Evolutionary conservation across 257 asterid species (phyloP).

Genomic region (Henckelia pumila): DNA sequence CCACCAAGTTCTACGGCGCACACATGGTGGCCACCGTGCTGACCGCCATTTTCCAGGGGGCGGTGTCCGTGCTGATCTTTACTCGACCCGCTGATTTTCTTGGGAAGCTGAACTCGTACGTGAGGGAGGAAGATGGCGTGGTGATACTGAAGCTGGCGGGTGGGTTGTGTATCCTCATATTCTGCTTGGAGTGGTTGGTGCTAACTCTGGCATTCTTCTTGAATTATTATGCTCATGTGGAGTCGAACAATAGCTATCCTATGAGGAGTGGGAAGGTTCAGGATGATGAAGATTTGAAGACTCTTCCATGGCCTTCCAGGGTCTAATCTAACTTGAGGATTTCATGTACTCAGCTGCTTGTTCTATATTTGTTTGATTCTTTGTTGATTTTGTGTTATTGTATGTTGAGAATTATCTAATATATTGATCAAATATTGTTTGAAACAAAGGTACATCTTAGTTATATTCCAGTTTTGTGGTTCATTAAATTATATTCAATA

Average conservation of each 20-base stretch:
- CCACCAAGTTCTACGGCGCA: conserved; percentile 72
- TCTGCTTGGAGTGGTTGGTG: conserved; percentile 88
- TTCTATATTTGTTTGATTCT: not conserved
- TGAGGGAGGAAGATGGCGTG: conserved; percentile 79
- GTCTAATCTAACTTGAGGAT: conserved; percentile 37
- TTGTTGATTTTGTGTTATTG: not conserved
- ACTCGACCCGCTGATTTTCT: conserved; percentile 73
- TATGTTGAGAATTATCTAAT: too few species aligned
- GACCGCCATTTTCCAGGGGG: conserved; percentile 89
- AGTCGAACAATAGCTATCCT: conserved; percentile 32
- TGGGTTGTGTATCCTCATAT: conserved; percentile 58
- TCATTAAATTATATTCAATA: too few species aligned
- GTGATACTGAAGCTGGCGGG: conserved; percentile 72
- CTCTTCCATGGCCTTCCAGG: conserved; percentile 85
- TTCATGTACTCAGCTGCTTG: not conserved
- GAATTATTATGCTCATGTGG: conserved; percentile 70
- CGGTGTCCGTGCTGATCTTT: conserved; percentile 78
- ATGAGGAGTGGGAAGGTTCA: conserved; percentile 61
- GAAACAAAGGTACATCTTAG: too few species aligned
- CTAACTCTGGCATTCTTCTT: conserved; percentile 75
- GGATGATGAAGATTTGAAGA: conserved; percentile 76
- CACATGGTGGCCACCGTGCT: conserved; percentile 87
- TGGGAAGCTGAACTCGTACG: conserved; percentile 68
- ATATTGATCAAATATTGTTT: too few species aligned
- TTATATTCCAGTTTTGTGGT: too few species aligned